A percentile compares a stretch with the other conserved stretches of the same genome.
Evolutionary conservation across 805 yeast genomes (phyloP).

Genomic region (Danielia reshetovae): DNA sequence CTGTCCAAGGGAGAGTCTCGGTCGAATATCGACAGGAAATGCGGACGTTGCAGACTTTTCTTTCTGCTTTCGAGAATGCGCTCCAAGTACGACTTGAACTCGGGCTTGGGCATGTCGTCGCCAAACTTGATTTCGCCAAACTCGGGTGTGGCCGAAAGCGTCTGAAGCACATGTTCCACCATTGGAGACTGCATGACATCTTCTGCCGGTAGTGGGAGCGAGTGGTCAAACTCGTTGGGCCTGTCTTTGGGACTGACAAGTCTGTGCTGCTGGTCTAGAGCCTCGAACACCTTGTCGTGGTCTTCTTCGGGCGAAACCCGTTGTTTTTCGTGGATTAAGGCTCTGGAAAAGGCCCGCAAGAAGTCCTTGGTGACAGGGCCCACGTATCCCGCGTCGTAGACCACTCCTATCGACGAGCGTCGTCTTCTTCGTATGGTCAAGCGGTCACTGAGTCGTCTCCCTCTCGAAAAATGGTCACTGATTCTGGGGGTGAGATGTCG

Average conservation of each 20-base stretch:
- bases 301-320: constrained; percentile 3
- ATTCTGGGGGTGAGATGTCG: background rate
- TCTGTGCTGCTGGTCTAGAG: constrained; percentile 10
- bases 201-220: constrained; percentile 26
- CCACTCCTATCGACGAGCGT: constrained; percentile 15
- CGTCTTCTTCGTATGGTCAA: constrained; percentile 13
- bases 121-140: no score
- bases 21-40: constrained; percentile 6
- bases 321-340: constrained; percentile 17
- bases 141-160: background rate
- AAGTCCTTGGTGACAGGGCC: constrained; percentile 39
- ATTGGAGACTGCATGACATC: constrained; percentile 13
- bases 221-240: constrained; percentile 21
- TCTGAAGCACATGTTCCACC: background rate
- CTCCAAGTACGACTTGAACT: constrained; percentile 28
- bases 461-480: background rate
- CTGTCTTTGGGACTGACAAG: constrained; percentile 9
- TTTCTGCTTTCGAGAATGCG: constrained; percentile 22
- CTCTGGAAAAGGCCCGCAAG: constrained; percentile 31
- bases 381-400: constrained; percentile 27
- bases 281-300: constrained; percentile 6
- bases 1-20: constrained; percentile 4
- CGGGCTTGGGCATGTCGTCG: no score
- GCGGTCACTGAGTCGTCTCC: constrained; percentile 10
- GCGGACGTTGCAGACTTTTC: background rate